Evolutionary conservation across 345 rosid genomes (phyloP), one percentile per base, ranked within the genome.

Genomic region (Euphorbia peplus): DNA sequence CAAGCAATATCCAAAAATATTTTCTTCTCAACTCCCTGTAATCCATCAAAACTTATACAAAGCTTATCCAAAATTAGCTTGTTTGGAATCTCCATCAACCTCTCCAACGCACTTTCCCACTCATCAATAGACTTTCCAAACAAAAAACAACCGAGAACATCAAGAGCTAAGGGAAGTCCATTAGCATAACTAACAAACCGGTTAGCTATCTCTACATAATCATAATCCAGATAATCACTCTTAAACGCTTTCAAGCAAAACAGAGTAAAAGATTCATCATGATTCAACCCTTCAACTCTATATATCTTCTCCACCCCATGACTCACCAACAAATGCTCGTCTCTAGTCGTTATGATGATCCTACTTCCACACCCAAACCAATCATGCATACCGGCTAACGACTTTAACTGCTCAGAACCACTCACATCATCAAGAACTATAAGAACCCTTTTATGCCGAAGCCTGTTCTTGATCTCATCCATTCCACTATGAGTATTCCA

Each of bases 161-260:
- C 71, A 26, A 68, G 71, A 39, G 71, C 64, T 55, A 68, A 58
- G 18, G 71, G 71, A 25, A 68, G 63, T 22, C 71, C 71, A 55
- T 57, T 25, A 28, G 52, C 48, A 25, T 68, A 68, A 12, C 21
- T 26, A 11, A 68, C 56, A 25, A 59, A 39, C 14, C 8, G 21
- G 12, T 42, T 25, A 19, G 25, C 41, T 2, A 68, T 37, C 28
- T 68, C 56, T 4, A 42, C 8, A 68, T 41, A 68, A 16, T 68
- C 64, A 15, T 26, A 8, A 42, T n/a, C 16, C 5, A 42, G 72
- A 68, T 14, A n/a, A 41, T n/a, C 46, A 42, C 12, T 25, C 28
- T 59, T 8, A 29, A 68, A 68, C 13, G 72, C 72, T 35, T 66
- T 50, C 29, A 51, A 29, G 55, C 60, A 30, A 53, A 66, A 66